Base-by-base conservation (phyloP, 129 eudicot genomes). In the Logfia minima region DNA sequence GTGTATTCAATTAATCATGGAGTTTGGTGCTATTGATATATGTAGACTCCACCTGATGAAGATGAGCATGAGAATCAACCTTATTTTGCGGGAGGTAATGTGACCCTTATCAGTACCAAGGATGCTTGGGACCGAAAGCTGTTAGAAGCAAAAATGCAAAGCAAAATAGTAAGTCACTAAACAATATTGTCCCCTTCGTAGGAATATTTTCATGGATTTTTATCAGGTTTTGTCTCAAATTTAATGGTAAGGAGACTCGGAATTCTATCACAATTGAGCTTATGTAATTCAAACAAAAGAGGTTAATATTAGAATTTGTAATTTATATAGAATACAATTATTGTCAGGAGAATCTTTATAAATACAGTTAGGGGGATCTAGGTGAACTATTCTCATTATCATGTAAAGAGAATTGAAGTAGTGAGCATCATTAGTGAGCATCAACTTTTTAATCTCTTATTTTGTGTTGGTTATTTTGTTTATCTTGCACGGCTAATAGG, bases 401-500 rank as follows among this genome's bases (percentile, higher is more conserved):
- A 45, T 45, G 16, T 45, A 45, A 45, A 45, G 17, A 11, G 53
- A 45, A 45, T 4, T 14, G 53, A 45, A 45, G 18, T 45, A 45
- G 53, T 45, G 53, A 45, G 53, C 53, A 45, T 67, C 26, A 17
- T n/a, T n/a, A n/a, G n/a, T n/a, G n/a, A n/a, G n/a, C n/a, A n/a
- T n/a, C n/a, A n/a, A 14, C 23, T 31, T 17, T 66, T 11, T 45
- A 13, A 45, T 59, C 2, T 73, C 35, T 73, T 13, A 37, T 22
- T 34, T 55, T 6, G 1, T 18, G 55, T 19, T 70, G 11, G 32
- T n/a, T 32, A 43, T 41, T 67, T 66, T 29, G n/a, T 64, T 22
- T 23, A 19, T 71, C 23, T 79, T 31, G 82, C 34, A 29, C 17
- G 43, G 3, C 34, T 39, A 13, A 75, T 83, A 92, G 98, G 98